Conservation (phyloP, 768 basidiomycete genomes). For the Tricholoma hemisulphureum region DNA sequence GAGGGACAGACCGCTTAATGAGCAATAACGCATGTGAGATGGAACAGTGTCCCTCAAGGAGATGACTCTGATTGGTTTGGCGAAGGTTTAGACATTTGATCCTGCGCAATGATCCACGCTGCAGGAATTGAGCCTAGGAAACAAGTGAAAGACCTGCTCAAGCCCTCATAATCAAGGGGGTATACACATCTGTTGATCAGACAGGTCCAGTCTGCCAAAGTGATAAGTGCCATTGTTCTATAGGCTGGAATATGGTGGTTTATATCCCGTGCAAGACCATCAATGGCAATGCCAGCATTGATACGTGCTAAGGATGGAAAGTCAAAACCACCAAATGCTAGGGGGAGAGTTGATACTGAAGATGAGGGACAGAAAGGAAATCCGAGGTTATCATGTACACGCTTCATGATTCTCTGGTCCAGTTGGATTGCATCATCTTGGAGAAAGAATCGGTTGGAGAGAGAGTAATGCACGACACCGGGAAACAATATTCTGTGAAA, state of each 20-base stretch:
- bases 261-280: conserved; percentile 14
- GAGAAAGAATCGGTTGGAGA: conserved; percentile 1
- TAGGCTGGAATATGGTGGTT: conserved; percentile 19
- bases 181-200: conserved; percentile 3
- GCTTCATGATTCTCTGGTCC: conserved; percentile 9
- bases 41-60: conserved; percentile 9
- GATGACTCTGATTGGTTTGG: conserved; percentile 9
- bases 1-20: neutral
- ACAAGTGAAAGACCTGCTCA: conserved; percentile 1
- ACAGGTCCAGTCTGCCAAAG: conserved; percentile 18
- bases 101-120: conserved; percentile 16
- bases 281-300: conserved; percentile 12
- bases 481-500: conserved; percentile 1
- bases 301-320: conserved; percentile 22
- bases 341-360: conserved; percentile 7
- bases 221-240: conserved; percentile 13
- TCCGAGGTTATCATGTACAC: conserved; percentile 17
- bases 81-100: neutral
- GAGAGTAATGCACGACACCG: neutral
- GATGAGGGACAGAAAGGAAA: conserved; percentile 22
- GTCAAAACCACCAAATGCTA: conserved; percentile 17
- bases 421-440: conserved; percentile 15
- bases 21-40: conserved; percentile 8
- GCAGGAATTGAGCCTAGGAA: conserved; percentile 6
- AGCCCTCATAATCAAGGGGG: conserved; percentile 5